Evolutionary conservation across 176 grass and related monocot species (phyloP), one percentile per base, ranked within the genome.

Genomic region (Thalia dealbata): DNA sequence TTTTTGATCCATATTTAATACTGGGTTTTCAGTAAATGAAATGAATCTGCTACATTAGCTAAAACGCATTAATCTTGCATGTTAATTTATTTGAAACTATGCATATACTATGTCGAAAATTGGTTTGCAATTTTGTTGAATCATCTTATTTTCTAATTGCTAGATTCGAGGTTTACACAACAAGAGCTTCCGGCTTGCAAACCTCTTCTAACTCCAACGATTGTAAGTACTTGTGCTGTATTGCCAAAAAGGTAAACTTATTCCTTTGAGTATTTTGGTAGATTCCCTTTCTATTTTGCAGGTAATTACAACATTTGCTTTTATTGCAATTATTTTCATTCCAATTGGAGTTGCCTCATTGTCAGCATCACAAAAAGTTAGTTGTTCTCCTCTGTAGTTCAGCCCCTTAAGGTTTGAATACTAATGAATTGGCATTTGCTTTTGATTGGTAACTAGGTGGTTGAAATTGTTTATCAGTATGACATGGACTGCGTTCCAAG

Each of bases 171-270:
- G 76, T 99, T 99, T 27, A 91, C 89, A 15, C 95, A 93, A 54
- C 95, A 93, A 75, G 95, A 99, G 79, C 85, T 99, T 50, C 95
- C 95, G 44, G 90, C 95, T 80, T 99, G 95, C 74, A 99, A 99
- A 76, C 95, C 95, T 62, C 66, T 99, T 19, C 72, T 99, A 44
- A 99, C 95, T 75, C 90, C 95, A 64, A 81, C 83, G 76, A 91
- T 86, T 61, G 95, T 99, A 99, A 84, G 78, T 54, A 46, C 11
- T 27, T 22, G 14, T 3, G 29, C 46, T 61, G 14, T n/a, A 28
- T 70, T 70, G 25, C 67, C 38, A 46, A 16, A 69, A 65, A 61
- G 23, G 50, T 14, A 22, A 23, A 44, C 38, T 42, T 51, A 16
- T 26, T 50, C 70, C 6, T 58, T 58, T 18, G 54, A 69, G 23